phyloP scores from a whole-genome alignment of 495 filamentous ascomycete species.

The Penicillium crystallinum region DNA sequence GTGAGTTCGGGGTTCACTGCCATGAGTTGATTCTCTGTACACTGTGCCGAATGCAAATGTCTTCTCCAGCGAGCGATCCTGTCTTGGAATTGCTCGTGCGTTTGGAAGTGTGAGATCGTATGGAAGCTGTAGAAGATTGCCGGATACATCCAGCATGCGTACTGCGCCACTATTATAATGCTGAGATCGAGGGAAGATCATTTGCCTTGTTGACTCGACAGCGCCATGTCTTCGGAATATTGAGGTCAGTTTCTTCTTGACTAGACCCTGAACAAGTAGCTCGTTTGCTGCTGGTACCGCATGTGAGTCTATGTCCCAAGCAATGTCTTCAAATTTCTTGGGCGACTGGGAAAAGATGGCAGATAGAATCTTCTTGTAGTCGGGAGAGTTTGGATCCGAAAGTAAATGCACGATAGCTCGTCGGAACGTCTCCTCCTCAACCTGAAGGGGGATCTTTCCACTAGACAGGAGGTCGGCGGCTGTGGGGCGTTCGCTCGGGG shows the following conservation, averaged over 20 bases:
- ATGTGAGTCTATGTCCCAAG: slow-evolving; percentile 71
- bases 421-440: slow-evolving; percentile 86
- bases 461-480: slow-evolving; percentile 79
- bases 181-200: slow-evolving; percentile 73
- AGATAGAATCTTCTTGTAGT: slow-evolving; percentile 82
- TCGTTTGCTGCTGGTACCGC: slow-evolving; percentile 54
- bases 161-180: slow-evolving; percentile 71
- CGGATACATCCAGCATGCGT: slow-evolving; percentile 73
- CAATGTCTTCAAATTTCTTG: slow-evolving; percentile 74
- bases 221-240: slow-evolving; percentile 93
- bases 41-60: slow-evolving; percentile 88
- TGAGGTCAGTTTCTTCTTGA: slow-evolving; percentile 67
- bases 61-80: slow-evolving; percentile 60
- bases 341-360: slow-evolving; percentile 72
- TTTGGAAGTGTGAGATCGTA: slow-evolving; percentile 89
- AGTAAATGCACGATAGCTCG: slow-evolving; percentile 70
- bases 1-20: slow-evolving; percentile 73
- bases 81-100: slow-evolving; percentile 75
- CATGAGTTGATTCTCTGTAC: slow-evolving; percentile 73
- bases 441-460: slow-evolving; percentile 81
- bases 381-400: slow-evolving; percentile 75
- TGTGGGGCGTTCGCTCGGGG: slow-evolving; percentile 75
- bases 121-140: slow-evolving; percentile 82
- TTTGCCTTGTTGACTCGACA: slow-evolving; percentile 67
- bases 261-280: slow-evolving; percentile 64